Conservation (phyloP, 2,329 filamentous ascomycete species). For the Tolypocladium sp. region DNA sequence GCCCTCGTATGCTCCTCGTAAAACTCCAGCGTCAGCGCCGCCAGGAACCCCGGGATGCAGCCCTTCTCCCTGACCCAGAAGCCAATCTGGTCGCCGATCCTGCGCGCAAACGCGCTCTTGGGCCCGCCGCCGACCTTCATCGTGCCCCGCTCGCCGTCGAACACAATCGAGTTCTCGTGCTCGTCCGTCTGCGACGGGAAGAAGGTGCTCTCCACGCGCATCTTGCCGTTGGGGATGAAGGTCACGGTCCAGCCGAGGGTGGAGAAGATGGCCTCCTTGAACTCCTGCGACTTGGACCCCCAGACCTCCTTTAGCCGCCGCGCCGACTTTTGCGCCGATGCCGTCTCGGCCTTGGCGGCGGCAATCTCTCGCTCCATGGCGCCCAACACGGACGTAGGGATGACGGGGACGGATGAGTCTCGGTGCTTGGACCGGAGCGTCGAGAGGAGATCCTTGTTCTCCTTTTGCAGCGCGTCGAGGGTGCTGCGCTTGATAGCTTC, state of each 20-base stretch:
- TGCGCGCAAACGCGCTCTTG: slow-evolving; percentile 72
- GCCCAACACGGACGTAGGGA: slow-evolving; percentile 70
- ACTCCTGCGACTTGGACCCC: slow-evolving; percentile 83
- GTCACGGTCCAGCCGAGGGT: slow-evolving; percentile 91
- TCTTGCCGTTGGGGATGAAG: slow-evolving; percentile 95
- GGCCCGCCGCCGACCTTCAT: slow-evolving; percentile 97
- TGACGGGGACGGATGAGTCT: slow-evolving; percentile 43
- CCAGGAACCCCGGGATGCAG: slow-evolving; percentile 87
- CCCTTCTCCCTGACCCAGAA: slow-evolving; percentile 95
- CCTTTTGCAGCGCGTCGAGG: slow-evolving; percentile 65
- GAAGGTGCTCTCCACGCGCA: slow-evolving; percentile 81
- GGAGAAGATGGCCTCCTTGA: slow-evolving; percentile 87
- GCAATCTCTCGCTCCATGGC: slow-evolving; percentile 67
- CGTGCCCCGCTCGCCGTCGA: slow-evolving; percentile 87
- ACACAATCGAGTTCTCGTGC: slow-evolving; percentile 68
- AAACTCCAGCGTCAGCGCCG: slow-evolving; percentile 86
- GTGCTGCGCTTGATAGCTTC: slow-evolving; percentile 80
- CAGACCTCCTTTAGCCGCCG: slow-evolving; percentile 87
- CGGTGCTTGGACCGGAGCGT: slow-evolving; percentile 48
- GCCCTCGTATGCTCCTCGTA: slow-evolving; percentile 55
- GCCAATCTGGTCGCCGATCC: slow-evolving; percentile 78
- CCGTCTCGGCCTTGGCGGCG: slow-evolving; percentile 59
- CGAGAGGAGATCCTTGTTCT: slow-evolving; percentile 74
- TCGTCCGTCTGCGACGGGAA: slow-evolving; percentile 61
- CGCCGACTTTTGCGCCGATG: slow-evolving; percentile 72